Base-by-base conservation (phyloP, 1,284 basidiomycete species). In the Puccinia hordei region DNA sequence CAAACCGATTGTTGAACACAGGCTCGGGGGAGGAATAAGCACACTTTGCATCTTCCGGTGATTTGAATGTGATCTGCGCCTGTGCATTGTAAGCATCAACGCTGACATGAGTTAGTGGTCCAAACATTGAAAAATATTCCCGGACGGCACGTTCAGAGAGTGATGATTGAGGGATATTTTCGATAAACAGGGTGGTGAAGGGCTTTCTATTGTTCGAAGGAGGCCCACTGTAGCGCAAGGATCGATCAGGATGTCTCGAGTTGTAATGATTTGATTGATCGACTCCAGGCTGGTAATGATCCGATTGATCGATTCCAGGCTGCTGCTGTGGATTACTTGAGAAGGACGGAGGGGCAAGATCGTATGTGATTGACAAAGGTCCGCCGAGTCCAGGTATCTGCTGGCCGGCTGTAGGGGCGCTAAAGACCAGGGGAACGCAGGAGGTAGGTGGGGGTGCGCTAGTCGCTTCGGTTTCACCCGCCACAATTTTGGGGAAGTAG, bases 1-100 rank as follows among this genome's bases (percentile, higher is more conserved):
- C 76, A 46, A 79, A 79, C 27, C 76, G 76, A 61, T 79, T 79
- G 17, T 79, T 71, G 33, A 79, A 79, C 17, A 79, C 76, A 22
- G 76, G 49, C 35, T 71, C 66, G 24, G 76, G 76, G 27, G 76
- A 79, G 35, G 66, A 35, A 61, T 79, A 71, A 24, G 76, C 76
- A 17, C 44, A 51, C 13, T 55, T 44, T 10, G 76, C 76, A 72
- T 71, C 76, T 46, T 79, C 76, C 13, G 66, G 19, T n/a, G 33
- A 44, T 41, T 79, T 33, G 65, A 71, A 79, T 27, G 66, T 69
- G 12, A 79, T 65, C 35, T 71, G 66, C 17, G 76, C 76, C 55
- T 79, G 66, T 22, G 76, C 49, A 33, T 49, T 69, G 38, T 79
- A 61, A 19, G 61, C 66, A 59, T 79, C 55, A 24, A 79, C 55